phyloP scores from a whole-genome alignment of 2,329 filamentous ascomycete species.

The Trichoderma semiorbis region DNA sequence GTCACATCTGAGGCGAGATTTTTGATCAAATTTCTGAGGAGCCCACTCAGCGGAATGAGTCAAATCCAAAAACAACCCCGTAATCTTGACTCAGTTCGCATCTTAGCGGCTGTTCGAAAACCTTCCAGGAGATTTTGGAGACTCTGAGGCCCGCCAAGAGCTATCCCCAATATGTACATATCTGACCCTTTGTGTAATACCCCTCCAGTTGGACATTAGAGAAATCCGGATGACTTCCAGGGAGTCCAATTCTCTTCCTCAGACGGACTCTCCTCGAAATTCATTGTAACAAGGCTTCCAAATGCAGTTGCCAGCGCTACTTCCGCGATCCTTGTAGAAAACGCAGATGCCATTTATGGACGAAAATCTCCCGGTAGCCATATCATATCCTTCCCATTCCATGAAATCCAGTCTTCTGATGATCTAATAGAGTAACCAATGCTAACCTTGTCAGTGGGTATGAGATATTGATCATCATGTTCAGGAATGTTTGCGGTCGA shows the following conservation, averaged over 20 bases:
- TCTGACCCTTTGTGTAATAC: neutral
- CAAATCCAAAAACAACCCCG: neutral
- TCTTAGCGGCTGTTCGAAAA: neutral
- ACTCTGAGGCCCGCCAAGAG: neutral
- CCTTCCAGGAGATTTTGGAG: no score
- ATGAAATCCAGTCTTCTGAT: neutral
- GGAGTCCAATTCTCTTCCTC: neutral
- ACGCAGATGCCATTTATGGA: neutral
- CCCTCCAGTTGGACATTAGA: neutral
- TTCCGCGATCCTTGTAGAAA: neutral
- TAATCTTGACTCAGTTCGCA: neutral
- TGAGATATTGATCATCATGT: neutral
- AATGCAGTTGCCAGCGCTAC: neutral
- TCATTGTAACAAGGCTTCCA: neutral
- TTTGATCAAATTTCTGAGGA: neutral
- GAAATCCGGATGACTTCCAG: neutral
- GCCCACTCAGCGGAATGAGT: neutral
- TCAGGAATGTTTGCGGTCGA: neutral
- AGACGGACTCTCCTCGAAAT: neutral
- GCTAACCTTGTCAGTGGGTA: neutral
- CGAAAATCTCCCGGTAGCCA: neutral
- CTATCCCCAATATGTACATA: neutral
- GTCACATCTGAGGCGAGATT: neutral
- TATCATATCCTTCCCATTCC: neutral
- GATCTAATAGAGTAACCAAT: neutral